Conservation (phyloP, 2,329 filamentous ascomycete species). For the Botrytis elliptica region DNA sequence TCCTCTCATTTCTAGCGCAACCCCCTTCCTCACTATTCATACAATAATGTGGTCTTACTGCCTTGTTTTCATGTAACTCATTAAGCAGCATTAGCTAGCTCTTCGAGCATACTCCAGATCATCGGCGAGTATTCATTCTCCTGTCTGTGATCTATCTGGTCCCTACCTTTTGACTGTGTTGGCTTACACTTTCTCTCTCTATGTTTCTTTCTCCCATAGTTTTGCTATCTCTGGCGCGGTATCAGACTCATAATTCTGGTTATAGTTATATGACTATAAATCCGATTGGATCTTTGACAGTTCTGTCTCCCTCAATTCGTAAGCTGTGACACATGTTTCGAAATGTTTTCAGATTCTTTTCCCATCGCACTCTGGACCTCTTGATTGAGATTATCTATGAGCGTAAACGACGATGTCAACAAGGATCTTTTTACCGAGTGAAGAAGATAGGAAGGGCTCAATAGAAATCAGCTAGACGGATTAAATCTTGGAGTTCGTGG, state of each 20-base stretch:
- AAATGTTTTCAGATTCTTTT: background rate
- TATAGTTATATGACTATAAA: background rate
- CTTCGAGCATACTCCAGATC: background rate
- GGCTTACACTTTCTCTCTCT: background rate
- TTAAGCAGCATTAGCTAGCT: background rate
- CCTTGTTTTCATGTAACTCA: accelerated
- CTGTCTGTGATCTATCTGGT: background rate
- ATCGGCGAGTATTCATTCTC: background rate
- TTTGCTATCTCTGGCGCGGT: background rate
- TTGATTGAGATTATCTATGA: background rate
- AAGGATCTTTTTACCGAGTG: accelerated
- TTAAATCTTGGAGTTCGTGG: too few species aligned
- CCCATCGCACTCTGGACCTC: background rate
- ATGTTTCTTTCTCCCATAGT: accelerated
- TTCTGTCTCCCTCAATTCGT: background rate
- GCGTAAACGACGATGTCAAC: accelerated
- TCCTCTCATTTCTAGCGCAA: too few species aligned
- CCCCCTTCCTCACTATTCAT: background rate
- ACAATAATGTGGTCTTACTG: accelerated
- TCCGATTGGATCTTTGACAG: background rate
- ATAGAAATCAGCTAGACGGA: too few species aligned
- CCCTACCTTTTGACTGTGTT: background rate
- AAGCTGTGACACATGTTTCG: background rate
- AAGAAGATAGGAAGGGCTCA: background rate
- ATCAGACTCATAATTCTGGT: background rate